These are phyloP conservation scores for Orbilia quercus DNA, from an alignment of 2,329 filamentous ascomycete species.

Conservation along the genomic window DNA sequence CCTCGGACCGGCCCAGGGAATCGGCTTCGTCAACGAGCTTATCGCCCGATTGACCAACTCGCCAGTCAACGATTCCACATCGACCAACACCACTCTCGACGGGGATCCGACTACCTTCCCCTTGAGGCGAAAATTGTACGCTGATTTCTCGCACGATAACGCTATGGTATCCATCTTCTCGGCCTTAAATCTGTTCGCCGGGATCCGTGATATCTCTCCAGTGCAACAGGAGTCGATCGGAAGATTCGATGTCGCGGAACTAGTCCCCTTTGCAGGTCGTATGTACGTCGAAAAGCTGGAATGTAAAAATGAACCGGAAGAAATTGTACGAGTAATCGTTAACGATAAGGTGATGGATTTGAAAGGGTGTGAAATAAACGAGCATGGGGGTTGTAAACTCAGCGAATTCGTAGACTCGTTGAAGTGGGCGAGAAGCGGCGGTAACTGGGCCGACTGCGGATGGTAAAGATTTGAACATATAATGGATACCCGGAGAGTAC, in stretches of 20 bases:
- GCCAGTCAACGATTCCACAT: conserved; percentile 78
- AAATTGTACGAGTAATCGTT: conserved; percentile 80
- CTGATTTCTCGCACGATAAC: conserved; percentile 93
- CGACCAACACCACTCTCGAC: conserved; percentile 82
- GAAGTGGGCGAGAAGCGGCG: conserved; percentile 77
- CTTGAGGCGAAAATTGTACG: conserved; percentile 75
- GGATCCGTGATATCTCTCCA: conserved; percentile 69
- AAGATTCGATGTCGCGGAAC: conserved; percentile 81
- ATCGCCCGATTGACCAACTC: conserved; percentile 78
- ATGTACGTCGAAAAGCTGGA: conserved; percentile 89
- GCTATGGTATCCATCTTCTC: conserved; percentile 81
- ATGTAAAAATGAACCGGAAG: conserved; percentile 71
- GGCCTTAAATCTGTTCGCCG: conserved; percentile 81
- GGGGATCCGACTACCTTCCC: conserved; percentile 76
- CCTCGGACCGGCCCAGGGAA: conserved; percentile 83
- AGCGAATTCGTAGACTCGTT: conserved; percentile 78
- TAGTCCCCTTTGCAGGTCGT: conserved; percentile 82
- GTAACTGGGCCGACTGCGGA: conserved; percentile 77
- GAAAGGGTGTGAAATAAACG: conserved; percentile 76
- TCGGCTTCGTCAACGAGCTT: conserved; percentile 88
- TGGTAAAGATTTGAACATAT: background rate
- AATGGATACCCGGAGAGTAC: too few relatives aligned
- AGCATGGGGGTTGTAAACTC: conserved; percentile 76
- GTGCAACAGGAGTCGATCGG: conserved; percentile 65
- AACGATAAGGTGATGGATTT: conserved; percentile 85